Base-by-base conservation (phyloP, 108 stramenopile genomes). In the Cyclotella atomus region DNA sequence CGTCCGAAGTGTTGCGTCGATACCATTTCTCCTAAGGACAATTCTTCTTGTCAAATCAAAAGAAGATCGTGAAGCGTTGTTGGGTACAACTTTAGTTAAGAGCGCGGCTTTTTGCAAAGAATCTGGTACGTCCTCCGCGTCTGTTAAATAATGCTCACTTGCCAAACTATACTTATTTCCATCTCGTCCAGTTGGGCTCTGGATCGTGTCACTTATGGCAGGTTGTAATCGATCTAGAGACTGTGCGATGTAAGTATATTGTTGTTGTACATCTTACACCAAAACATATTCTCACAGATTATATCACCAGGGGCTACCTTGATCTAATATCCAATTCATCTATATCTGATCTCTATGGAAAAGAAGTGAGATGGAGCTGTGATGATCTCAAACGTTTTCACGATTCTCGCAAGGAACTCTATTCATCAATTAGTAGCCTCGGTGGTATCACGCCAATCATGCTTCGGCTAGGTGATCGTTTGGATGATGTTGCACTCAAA, bases 1-100 rank as follows among this genome's bases (percentile, higher is more conserved):
- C 24, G 61, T 71, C 6, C 8, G 28, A 15, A 60, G 56, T 16
- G 46, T 71, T 16, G 70, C 70, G 23, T 49, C 59, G 2, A n/a
- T 71, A 9, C 70, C 70, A 12, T 71, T 71, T 53, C 15, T 71
- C 0, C 41, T 71, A 1, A 43, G 70, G 49, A 71, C 70, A 47
- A 60, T 71, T 23, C 70, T 71, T 24, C 47, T 71, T 0, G 61
- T 71, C 25, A 59, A 71, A 12, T 32, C 41, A 15, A 25, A 5
- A 21, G 3, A 12, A 10, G 59, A 71, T 15, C 45, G 47, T 21
- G 59, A 61, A 16, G 36, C 46, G 33, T 34, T 71, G 30, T 29
- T 60, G 17, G 28, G 28, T 6, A 36, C 49, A 46, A 49, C 70
- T 24, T 49, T 71, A 0, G 43, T 71, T 20, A 43, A 47, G 34